These are phyloP conservation scores for Saccharomycopsis selenospora DNA, from an alignment of 805 yeast species.

Conservation along the genomic window DNA sequence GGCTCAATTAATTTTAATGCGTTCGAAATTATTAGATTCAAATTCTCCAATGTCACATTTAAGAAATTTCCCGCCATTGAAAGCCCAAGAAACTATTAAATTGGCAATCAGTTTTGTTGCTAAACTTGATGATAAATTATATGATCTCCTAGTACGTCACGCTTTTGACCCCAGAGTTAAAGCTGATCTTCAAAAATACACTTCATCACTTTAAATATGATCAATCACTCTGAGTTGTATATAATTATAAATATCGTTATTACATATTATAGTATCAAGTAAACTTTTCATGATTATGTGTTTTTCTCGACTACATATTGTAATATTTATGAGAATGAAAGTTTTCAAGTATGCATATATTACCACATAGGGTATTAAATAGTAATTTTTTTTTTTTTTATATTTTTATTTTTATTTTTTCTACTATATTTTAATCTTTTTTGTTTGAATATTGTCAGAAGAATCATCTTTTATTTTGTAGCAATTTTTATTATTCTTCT, in stretches of 20 bases:
- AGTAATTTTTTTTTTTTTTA: too few species aligned
- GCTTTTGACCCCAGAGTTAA: slow-evolving; percentile 16
- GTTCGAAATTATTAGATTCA: slow-evolving; percentile 53
- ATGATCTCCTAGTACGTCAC: slow-evolving; percentile 25
- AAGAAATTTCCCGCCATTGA: slow-evolving; percentile 63
- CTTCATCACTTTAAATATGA: neutral
- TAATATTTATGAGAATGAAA: too few species aligned
- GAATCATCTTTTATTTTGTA: too few species aligned
- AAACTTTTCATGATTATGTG: too few species aligned
- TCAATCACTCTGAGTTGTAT: neutral
- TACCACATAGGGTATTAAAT: too few species aligned
- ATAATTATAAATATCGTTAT: neutral
- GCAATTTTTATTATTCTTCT: too few species aligned
- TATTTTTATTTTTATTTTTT: too few species aligned
- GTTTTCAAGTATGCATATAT: too few species aligned
- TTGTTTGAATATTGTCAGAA: too few species aligned
- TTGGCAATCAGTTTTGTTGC: slow-evolving; percentile 75
- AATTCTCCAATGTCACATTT: slow-evolving; percentile 63
- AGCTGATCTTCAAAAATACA: slow-evolving; percentile 5
- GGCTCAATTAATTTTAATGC: slow-evolving; percentile 68
- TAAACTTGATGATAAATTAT: slow-evolving; percentile 59
- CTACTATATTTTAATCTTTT: too few species aligned
- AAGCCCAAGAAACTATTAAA: slow-evolving; percentile 68
- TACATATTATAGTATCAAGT: too few species aligned
- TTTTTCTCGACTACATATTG: too few species aligned